Evolutionary conservation across 345 rosid species (phyloP), one percentile per base, ranked within the genome.

Genomic region (Lenwebbia sp.): DNA sequence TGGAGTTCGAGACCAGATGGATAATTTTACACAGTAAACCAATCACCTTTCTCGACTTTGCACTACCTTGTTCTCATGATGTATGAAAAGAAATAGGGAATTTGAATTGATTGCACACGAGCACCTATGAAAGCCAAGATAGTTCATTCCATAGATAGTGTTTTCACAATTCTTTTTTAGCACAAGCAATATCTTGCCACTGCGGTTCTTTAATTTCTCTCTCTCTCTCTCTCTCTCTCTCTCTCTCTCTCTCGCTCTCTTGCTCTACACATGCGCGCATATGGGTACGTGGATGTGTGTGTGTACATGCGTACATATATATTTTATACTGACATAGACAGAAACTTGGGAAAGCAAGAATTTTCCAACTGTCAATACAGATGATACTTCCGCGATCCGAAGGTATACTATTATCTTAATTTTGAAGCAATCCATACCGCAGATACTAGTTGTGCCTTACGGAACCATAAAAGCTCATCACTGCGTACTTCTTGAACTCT

Each of bases 391-490:
- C 49, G 1, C 12, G 0, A 65, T 65, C 76, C 33, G 10, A 65
- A 65, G 41, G 76, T 23, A 17, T 37, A 8, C 1, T 1, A 30
- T 30, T 33, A 33, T 65, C 76, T 62, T 33, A 65, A 65, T 30
- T 62, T 65, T 65, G 76, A 65, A 33, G 5, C 7, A 30, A 33
- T 70, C 41, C 98, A 83, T 95, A 97, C 99, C 84, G 99, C 95
- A 87, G 96, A 94, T 62, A 97, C 83, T 58, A 95, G 86, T 82
- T 95, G 96, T 47, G 96, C 98, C 92, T 90, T 93, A 21, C 95
- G 95, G 89, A 95, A 94, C 99, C 99, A 96, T 86, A 94, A 95
- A 84, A 97, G 92, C 87, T 97, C 99, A 82, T 94, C 96, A 86
- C 91, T 86, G 58, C 99, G 92, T 52, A 96, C 91, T 47, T 86